Conservation (phyloP, 2,329 filamentous ascomycete species). For the Dryadomyces quercus-mongolicae region DNA sequence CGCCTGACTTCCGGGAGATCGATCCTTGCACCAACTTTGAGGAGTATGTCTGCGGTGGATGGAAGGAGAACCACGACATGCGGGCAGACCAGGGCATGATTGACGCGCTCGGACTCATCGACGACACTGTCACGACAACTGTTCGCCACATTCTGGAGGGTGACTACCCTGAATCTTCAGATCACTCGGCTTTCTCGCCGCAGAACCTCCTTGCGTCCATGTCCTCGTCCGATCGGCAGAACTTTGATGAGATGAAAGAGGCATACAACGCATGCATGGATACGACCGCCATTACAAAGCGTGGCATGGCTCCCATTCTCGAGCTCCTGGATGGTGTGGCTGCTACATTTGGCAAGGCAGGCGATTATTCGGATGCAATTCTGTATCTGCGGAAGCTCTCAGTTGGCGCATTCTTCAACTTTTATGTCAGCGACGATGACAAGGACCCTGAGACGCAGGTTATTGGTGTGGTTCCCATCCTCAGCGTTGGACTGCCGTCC, state of each 20-base stretch:
- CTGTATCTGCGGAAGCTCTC: constrained; percentile 32
- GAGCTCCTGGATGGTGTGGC: constrained; percentile 41
- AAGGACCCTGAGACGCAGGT: constrained; percentile 25
- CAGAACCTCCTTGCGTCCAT: constrained; percentile 20
- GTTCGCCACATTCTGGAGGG: constrained; percentile 53
- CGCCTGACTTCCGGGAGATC: constrained; percentile 44
- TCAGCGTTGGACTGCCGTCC: constrained; percentile 46
- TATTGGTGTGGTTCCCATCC: constrained; percentile 28
- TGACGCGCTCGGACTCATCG: constrained; percentile 49
- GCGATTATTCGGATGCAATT: constrained; percentile 31
- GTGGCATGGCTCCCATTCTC: constrained; percentile 43
- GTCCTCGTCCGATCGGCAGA: constrained; percentile 40
- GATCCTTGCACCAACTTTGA: constrained; percentile 62
- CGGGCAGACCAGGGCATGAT: constrained; percentile 49
- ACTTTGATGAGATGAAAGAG: constrained; percentile 53
- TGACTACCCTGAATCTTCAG: constrained; percentile 31
- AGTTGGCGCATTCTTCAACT: constrained; percentile 24
- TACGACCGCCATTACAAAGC: constrained; percentile 39
- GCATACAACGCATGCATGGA: constrained; percentile 57
- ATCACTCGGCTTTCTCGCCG: constrained; percentile 32
- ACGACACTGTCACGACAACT: constrained; percentile 43
- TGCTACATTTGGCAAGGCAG: constrained; percentile 22
- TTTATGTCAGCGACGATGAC: constrained; percentile 29
- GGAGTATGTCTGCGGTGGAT: constrained; percentile 55
- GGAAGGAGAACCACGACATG: constrained; percentile 51